Evolutionary conservation across 441 rosid genomes (phyloP), one percentile per base, ranked within the genome.

Genomic region (Adansonia grandidieri): DNA sequence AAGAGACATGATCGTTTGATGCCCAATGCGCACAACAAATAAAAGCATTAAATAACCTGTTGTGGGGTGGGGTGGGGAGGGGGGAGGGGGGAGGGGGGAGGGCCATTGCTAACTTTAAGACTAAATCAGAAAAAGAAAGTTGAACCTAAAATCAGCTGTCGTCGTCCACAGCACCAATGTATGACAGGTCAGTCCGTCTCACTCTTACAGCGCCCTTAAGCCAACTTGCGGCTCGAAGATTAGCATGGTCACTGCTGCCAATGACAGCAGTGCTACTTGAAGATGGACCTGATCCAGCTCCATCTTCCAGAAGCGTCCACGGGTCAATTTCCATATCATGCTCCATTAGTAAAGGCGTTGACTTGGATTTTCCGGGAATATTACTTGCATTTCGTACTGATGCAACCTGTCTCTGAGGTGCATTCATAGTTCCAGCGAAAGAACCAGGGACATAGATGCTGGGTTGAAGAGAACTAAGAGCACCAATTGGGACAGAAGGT

Each of bases 271-370:
- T 80, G 86, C 83, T 82, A 50, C 90, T 85, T 62, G 94, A 84
- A 75, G 97, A 87, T 72, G 87, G 85, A 73, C 89, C 91, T 53
- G 95, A 89, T 42, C 95, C 98, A 28, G 91, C 93, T 62, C 96
- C 97, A 82, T 97, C 98, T 88, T 97, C 99, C 79, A 97, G 83
- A 74, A 97, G 92, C 10, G 86, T 91, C 99, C 99, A 97, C 4
- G 99, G 97, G 79, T 97, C 99, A 79, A 97, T 78, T 76, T 95
- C 97, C 65, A 80, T 74, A 78, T 90, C 93, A 80, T 48, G 37
- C 63, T 93, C 99, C 80, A 81, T 94, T 68, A 85, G 91, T 74
- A 75, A 61, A 0, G 83, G 84, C 74, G 78, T 63, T 65, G 86
- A 65, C 88, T 91, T 95, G 76, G 90, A 85, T 84, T 88, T 91